Evolutionary conservation across 208 protist genomes (phyloP).

Genomic region (Leishmania tropica): DNA sequence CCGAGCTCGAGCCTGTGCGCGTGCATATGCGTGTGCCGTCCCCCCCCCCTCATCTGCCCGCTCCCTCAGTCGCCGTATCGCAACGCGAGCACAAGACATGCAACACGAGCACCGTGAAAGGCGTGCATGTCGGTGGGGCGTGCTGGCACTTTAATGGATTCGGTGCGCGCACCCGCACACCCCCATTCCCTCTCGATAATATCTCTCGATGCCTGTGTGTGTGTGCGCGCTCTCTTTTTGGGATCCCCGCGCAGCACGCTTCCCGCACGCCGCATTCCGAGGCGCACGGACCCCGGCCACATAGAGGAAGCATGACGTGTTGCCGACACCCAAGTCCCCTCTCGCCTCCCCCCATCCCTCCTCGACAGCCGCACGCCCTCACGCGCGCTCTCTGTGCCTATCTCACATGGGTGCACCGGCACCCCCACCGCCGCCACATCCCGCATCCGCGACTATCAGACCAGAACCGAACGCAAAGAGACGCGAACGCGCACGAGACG

Average conservation of each 20-base stretch:
- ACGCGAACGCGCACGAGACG: neutral
- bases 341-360: neutral
- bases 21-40: neutral
- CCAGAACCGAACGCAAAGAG: neutral
- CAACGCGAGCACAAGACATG: neutral
- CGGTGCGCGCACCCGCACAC: too few species aligned
- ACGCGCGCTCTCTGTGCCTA: neutral
- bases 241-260: neutral
- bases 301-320: neutral
- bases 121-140: too few species aligned
- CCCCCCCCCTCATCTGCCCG: neutral
- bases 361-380: neutral
- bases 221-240: neutral
- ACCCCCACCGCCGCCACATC: neutral
- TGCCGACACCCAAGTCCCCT: neutral
- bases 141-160: too few species aligned
- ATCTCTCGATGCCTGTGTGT: too few species aligned
- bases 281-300: neutral
- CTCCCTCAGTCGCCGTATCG: neutral
- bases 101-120: neutral
- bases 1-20: neutral
- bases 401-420: neutral
- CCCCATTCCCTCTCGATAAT: too few species aligned
- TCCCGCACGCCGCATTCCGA: neutral
- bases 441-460: neutral